Conservation (phyloP, 75 land plant genomes). For the Pseudotsuga menziesii region DNA sequence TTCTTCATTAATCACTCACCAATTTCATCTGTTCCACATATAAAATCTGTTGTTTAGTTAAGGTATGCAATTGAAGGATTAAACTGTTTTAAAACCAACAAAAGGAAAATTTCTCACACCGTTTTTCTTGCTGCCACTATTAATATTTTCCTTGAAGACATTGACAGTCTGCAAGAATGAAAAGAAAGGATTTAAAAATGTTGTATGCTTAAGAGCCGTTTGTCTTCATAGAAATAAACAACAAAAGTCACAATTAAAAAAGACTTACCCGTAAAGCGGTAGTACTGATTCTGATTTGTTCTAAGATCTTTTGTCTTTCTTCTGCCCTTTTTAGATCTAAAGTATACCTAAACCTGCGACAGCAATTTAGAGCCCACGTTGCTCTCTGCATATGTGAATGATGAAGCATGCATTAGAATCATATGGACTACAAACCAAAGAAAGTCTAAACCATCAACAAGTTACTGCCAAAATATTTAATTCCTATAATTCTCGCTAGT, state of each 20-base stretch:
- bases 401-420: not conserved
- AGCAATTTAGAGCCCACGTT: slow-evolving; percentile 79
- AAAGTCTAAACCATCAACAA: no score
- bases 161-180: no score
- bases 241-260: no score
- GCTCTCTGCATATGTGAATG: slow-evolving; percentile 43
- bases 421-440: not conserved
- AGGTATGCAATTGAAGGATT: not conserved
- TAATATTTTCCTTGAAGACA: not conserved
- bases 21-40: no score
- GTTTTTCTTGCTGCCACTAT: not conserved
- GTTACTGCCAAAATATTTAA: not conserved
- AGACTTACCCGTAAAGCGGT: slow-evolving; percentile 57
- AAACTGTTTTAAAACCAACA: no score
- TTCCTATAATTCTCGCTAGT: not conserved
- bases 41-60: no score
- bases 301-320: slow-evolving; percentile 29
- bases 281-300: slow-evolving; percentile 54
- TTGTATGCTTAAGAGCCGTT: no score
- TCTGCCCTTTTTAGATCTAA: slow-evolving; percentile 60
- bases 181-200: no score
- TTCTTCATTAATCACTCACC: slow-evolving; percentile 2
- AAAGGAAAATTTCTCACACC: no score
- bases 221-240: no score
- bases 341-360: slow-evolving; percentile 77